Evolutionary conservation across 306 rosid genomes (phyloP).

Genomic region (Rubus parviflorus): DNA sequence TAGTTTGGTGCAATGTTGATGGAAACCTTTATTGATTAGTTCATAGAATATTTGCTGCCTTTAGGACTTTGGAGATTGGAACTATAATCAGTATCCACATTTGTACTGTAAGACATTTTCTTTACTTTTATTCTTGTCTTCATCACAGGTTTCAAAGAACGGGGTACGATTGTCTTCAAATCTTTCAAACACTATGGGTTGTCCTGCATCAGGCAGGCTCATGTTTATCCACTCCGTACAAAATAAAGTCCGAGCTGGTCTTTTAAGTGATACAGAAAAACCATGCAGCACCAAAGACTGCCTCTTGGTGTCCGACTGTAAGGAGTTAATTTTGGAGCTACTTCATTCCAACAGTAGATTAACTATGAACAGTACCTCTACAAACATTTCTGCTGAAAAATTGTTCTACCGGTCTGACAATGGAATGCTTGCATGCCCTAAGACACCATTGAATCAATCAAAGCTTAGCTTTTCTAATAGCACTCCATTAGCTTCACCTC

Average conservation of each 20-base stretch:
- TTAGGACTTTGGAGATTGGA: background rate
- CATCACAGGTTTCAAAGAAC: constrained; percentile 58
- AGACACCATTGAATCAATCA: constrained; percentile 63
- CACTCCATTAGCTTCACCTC: constrained; percentile 45
- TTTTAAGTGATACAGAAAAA: constrained; percentile 36
- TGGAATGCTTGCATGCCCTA: constrained; percentile 57
- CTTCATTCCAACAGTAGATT: constrained; percentile 39
- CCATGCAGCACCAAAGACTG: constrained; percentile 27
- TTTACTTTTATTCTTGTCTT: constrained; percentile 12
- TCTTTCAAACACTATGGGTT: constrained; percentile 71
- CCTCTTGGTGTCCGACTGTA: constrained; percentile 47
- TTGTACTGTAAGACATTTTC: background rate
- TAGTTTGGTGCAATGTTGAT: background rate
- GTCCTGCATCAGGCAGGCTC: constrained; percentile 54
- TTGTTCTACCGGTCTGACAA: constrained; percentile 34
- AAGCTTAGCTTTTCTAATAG: constrained; percentile 36
- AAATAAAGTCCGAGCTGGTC: constrained; percentile 32
- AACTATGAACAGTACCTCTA: constrained; percentile 30
- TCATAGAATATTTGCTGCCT: background rate
- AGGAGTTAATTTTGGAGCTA: constrained; percentile 64
- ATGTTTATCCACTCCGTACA: constrained; percentile 51
- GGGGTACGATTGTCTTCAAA: constrained; percentile 65
- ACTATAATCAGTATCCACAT: background rate
- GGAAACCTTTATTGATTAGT: background rate
- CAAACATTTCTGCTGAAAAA: constrained; percentile 34